These are phyloP conservation scores for Phanerochaete sordida DNA, from an alignment of 768 basidiomycete genomes.

Conservation along the genomic window DNA sequence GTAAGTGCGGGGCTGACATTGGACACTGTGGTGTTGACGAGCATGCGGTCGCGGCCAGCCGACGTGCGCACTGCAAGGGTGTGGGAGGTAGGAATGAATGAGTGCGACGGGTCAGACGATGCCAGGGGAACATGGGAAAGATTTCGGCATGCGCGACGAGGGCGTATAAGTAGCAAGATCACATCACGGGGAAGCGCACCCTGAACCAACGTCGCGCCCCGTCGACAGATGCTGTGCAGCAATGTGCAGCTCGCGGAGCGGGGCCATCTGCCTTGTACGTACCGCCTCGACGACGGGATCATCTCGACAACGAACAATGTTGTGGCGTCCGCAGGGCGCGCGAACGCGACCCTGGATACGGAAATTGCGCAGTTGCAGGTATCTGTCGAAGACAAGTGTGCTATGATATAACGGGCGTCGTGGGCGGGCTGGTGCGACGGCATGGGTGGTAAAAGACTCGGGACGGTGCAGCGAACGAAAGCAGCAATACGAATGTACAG, in stretches of 20 bases:
- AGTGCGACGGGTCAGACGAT: neutral
- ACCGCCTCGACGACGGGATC: neutral
- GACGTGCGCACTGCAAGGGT: neutral
- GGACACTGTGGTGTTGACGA: conserved; percentile 18
- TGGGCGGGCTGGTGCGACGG: neutral
- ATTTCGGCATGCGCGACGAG: neutral
- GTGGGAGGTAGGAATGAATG: neutral
- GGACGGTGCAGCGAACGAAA: neutral
- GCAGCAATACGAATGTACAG: neutral
- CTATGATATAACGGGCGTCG: neutral
- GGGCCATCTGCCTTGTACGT: neutral
- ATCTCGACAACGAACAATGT: neutral
- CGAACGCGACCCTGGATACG: neutral
- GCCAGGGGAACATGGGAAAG: neutral
- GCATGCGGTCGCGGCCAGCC: conserved; percentile 1
- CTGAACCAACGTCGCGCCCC: neutral
- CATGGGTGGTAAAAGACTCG: neutral
- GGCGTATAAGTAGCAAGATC: neutral
- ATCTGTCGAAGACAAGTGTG: neutral
- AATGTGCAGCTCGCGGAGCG: neutral
- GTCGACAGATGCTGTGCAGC: neutral
- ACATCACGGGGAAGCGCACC: neutral
- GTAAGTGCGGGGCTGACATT: conserved; percentile 19
- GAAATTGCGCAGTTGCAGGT: neutral
- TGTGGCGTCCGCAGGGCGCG: neutral